phyloP scores from a whole-genome alignment of 2,329 filamentous ascomycete species.

The Monilinia vaccinii-corymbosi region DNA sequence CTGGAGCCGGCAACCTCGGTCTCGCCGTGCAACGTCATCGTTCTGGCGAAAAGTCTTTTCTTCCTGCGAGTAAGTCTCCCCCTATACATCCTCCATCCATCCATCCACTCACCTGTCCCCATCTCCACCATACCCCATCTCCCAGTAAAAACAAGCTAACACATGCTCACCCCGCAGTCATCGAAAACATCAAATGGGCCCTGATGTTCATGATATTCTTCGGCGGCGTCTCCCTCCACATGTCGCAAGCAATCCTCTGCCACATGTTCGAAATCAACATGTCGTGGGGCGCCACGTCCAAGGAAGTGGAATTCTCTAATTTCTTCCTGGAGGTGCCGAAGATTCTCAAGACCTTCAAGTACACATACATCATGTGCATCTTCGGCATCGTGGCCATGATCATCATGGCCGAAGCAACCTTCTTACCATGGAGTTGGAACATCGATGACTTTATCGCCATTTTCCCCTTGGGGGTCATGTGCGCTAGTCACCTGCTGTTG shows the following conservation, averaged over 20 bases:
- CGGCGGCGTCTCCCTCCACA: conserved; percentile 70
- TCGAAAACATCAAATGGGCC: conserved; percentile 10
- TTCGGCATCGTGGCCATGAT: not conserved
- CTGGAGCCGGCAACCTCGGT: conserved; percentile 36
- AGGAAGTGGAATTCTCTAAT: conserved; percentile 52
- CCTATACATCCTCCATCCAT: too few species aligned
- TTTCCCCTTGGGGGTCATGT: conserved; percentile 1
- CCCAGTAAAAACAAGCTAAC: not conserved
- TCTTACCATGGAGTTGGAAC: conserved; percentile 8
- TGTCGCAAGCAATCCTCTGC: conserved; percentile 65
- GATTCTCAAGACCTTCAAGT: conserved; percentile 9
- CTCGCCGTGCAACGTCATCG: conserved; percentile 56
- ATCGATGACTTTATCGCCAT: conserved; percentile 6
- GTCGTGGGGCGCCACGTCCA: conserved; percentile 73
- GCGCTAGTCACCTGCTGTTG: conserved; percentile 8
- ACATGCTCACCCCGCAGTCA: not conserved
- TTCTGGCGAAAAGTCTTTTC: conserved; percentile 42
- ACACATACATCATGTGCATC: conserved; percentile 6
- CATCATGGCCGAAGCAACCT: not conserved
- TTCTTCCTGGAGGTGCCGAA: conserved; percentile 12
- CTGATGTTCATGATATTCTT: conserved; percentile 48
- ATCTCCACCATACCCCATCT: not conserved
- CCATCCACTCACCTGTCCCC: too few species aligned
- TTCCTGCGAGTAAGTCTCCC: conserved; percentile 33
- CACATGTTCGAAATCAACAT: conserved; percentile 82